Conservation (phyloP, 345 rosid genomes). For the Eucalyptus globulus region DNA sequence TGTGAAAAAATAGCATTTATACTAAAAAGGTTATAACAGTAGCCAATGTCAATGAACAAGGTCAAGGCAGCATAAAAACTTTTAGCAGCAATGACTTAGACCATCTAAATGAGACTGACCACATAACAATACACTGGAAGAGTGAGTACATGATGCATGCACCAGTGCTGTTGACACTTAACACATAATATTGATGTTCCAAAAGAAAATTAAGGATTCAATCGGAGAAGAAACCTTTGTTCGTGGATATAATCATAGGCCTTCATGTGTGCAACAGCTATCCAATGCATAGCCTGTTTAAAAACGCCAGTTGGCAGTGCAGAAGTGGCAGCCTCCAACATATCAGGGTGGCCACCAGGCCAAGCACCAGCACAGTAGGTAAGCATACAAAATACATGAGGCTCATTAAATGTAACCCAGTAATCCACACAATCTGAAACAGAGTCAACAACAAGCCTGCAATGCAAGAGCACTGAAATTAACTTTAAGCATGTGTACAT, state of each 20-base stretch:
- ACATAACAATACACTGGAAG: neutral
- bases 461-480: neutral
- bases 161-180: neutral
- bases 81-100: neutral
- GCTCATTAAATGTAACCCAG: constrained; percentile 93
- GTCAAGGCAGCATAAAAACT: neutral
- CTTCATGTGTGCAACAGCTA: constrained; percentile 69
- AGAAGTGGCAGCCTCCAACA: constrained; percentile 83
- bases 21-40: neutral
- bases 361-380: constrained; percentile 95
- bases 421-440: constrained; percentile 75
- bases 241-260: constrained; percentile 80
- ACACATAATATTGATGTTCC: neutral
- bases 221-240: constrained; percentile 22
- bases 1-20: neutral
- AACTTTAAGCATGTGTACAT: neutral
- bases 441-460: constrained; percentile 82
- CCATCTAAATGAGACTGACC: neutral
- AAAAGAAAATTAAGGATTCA: neutral
- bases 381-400: constrained; percentile 85
- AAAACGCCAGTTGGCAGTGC: constrained; percentile 87
- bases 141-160: neutral
- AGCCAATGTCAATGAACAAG: neutral
- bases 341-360: constrained; percentile 95
- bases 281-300: constrained; percentile 75